Percentiles rank a stretch among this genome's conserved stretches.
Conservation (phyloP, 2,329 filamentous ascomycete genomes). For the Massarina eburnea region DNA sequence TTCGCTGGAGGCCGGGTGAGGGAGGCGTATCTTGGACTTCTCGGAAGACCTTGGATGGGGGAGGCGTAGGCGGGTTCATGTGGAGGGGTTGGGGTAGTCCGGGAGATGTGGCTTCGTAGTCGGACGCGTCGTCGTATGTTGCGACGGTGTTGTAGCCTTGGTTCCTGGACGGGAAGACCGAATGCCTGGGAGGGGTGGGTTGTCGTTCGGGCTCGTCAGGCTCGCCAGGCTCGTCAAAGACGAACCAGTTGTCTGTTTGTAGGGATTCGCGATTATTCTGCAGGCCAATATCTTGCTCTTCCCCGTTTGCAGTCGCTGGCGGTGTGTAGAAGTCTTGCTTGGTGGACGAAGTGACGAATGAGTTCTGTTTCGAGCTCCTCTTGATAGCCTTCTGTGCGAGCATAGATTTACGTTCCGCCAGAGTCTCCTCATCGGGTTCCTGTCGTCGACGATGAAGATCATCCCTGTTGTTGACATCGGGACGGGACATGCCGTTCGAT, state of each 20-base stretch:
- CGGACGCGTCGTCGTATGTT: constrained; percentile 29
- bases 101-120: constrained; percentile 27
- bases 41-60: constrained; percentile 23
- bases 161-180: constrained; percentile 28
- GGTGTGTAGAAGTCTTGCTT: constrained; percentile 36
- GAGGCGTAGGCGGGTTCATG: constrained; percentile 52
- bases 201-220: constrained; percentile 12
- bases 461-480: constrained; percentile 38
- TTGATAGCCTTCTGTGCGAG: constrained; percentile 39
- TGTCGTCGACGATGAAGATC: constrained; percentile 31
- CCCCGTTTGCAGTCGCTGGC: constrained; percentile 20
- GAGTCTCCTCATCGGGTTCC: constrained; percentile 28
- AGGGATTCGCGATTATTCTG: constrained; percentile 38
- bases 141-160: constrained; percentile 33
- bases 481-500: constrained; percentile 41
- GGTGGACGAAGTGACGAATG: constrained; percentile 28
- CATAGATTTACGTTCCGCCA: constrained; percentile 37
- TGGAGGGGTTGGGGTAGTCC: constrained; percentile 46
- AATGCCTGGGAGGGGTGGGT: constrained; percentile 19
- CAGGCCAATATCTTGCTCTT: constrained; percentile 29
- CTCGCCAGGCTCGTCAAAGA: constrained; percentile 35
- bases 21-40: constrained; percentile 16
- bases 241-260: constrained; percentile 53
- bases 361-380: constrained; percentile 28
- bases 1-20: constrained; percentile 17